Evolutionary conservation across 495 filamentous ascomycete genomes (phyloP).

Genomic region (Penicillium flavigenum): DNA sequence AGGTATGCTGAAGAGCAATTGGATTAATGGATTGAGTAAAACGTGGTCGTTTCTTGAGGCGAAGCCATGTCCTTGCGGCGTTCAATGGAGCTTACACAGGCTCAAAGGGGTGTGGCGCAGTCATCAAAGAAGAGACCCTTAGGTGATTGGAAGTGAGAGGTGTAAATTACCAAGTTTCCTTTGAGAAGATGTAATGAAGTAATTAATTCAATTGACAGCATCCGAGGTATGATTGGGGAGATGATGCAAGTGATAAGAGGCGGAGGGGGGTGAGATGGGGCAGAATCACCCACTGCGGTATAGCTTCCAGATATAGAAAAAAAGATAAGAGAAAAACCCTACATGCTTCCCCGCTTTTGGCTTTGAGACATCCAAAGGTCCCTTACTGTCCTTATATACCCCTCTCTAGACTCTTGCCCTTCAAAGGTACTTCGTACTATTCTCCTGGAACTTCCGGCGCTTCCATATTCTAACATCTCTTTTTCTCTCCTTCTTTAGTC

Average conservation of each 20-base stretch:
- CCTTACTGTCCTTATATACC: slow-evolving; percentile 4
- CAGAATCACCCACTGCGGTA: slow-evolving; percentile 16
- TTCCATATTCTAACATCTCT: background rate
- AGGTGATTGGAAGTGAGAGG: background rate
- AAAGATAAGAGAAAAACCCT: slow-evolving; percentile 15
- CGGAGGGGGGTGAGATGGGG: slow-evolving; percentile 9
- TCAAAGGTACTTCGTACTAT: background rate
- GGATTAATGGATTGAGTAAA: background rate
- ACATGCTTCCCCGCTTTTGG: slow-evolving; percentile 14
- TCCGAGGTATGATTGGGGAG: background rate
- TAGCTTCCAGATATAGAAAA: slow-evolving; percentile 5
- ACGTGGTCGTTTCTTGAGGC: background rate
- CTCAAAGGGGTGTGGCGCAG: slow-evolving; percentile 7
- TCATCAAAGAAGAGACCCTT: background rate
- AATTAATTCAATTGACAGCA: background rate
- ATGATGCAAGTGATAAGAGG: slow-evolving; percentile 10
- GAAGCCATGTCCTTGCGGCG: slow-evolving; percentile 2
- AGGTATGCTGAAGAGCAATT: background rate
- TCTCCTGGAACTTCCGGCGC: background rate
- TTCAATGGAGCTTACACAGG: background rate
- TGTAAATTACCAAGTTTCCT: background rate
- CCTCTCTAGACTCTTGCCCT: slow-evolving; percentile 2
- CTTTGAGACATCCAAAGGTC: slow-evolving; percentile 1
- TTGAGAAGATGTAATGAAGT: background rate
- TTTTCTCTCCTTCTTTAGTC: background rate